These are phyloP conservation scores for Mycena olivaceomarginata DNA, from an alignment of 768 basidiomycete species.

Conservation along the genomic window DNA sequence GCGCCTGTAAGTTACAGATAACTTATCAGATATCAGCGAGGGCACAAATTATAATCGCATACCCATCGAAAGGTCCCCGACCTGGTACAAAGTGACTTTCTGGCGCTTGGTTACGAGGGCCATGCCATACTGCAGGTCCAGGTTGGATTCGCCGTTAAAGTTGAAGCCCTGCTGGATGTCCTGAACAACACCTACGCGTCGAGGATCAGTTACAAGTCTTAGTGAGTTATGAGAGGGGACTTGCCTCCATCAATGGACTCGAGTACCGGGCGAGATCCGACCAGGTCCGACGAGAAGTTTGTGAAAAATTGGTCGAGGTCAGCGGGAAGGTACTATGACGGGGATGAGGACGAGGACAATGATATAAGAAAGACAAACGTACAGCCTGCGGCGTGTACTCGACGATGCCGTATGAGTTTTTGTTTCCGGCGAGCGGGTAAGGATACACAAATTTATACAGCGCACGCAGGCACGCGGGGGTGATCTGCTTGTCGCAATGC, in stretches of 20 bases:
- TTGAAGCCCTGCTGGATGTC: slow-evolving; percentile 61
- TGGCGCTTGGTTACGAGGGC: slow-evolving; percentile 63
- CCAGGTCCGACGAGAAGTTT: slow-evolving; percentile 56
- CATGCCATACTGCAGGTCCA: slow-evolving; percentile 77
- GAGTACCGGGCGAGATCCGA: slow-evolving; percentile 56
- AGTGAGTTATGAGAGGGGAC: slow-evolving; percentile 2
- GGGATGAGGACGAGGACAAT: too few species aligned
- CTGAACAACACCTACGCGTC: slow-evolving; percentile 64
- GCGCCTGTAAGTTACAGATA: slow-evolving; percentile 53
- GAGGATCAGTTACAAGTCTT: neutral
- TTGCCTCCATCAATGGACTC: slow-evolving; percentile 66
- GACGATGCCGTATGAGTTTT: slow-evolving; percentile 65
- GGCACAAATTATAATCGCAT: neutral
- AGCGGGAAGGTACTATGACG: slow-evolving; percentile 55
- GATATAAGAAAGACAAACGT: too few species aligned
- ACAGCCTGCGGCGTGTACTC: slow-evolving; percentile 70
- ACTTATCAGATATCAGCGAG: neutral
- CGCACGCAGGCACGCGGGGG: slow-evolving; percentile 61
- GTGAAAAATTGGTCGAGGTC: slow-evolving; percentile 67
- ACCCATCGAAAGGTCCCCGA: slow-evolving; percentile 65
- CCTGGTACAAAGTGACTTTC: slow-evolving; percentile 64
- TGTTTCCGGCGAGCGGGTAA: slow-evolving; percentile 49
- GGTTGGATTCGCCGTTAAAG: slow-evolving; percentile 72
- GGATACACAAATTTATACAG: slow-evolving; percentile 58
- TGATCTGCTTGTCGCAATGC: slow-evolving; percentile 56